Evolutionary conservation across 164 flowering plant species (phyloP).

Genomic region (Vitis vinifera): ASM3070453v1 NC_081809.1:26182501-26183000

Average conservation of each 20-base stretch:
- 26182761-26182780: constrained; percentile 28
- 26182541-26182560: constrained; percentile 13
- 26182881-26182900: constrained; percentile 97
- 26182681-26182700: constrained; percentile 13
- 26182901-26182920: constrained; percentile 90
- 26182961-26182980: not conserved
- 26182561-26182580: not conserved
- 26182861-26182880: constrained; percentile 87
- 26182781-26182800: constrained; percentile 15
- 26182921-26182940: not conserved
- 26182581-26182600: not conserved
- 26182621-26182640: constrained; percentile 47
- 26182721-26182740: constrained; percentile 40
- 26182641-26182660: constrained; percentile 29
- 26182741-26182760: constrained; percentile 19
- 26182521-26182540: constrained; percentile 5
- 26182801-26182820: constrained; percentile 47
- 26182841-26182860: constrained; percentile 95
- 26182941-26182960: not conserved
- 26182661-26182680: constrained; percentile 24
- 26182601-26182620: not conserved
- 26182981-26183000: not conserved
- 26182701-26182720: constrained; percentile 37
- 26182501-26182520: constrained; percentile 7
- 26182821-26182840: constrained; percentile 75